These are phyloP conservation scores for Penicillium griseofulvum DNA, from an alignment of 2,329 filamentous ascomycete genomes.

Conservation along the genomic window DNA sequence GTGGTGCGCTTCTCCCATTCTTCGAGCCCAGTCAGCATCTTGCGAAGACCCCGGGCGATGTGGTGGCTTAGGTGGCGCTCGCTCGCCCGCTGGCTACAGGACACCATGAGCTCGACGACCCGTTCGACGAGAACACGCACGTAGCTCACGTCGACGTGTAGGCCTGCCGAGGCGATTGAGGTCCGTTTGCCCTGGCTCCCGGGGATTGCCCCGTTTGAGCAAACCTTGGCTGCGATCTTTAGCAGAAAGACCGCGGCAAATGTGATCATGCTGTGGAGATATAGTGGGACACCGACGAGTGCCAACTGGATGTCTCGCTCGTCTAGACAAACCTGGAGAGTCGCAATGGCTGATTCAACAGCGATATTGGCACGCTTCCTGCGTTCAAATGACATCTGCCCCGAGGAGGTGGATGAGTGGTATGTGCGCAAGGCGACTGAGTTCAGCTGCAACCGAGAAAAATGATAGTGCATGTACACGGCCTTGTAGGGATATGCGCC, in stretches of 20 bases:
- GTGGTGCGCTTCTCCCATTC: conserved; percentile 40
- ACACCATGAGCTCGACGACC: conserved; percentile 40
- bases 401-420: conserved; percentile 36
- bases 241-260: conserved; percentile 48
- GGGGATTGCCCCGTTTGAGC: conserved; percentile 31
- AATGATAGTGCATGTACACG: conserved; percentile 51
- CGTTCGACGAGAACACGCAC: conserved; percentile 36
- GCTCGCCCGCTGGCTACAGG: conserved; percentile 39
- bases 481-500: conserved; percentile 52
- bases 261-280: conserved; percentile 49
- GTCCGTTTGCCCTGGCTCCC: conserved; percentile 37
- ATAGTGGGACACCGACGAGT: conserved; percentile 45
- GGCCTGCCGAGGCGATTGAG: conserved; percentile 38
- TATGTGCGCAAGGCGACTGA: conserved; percentile 51
- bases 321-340: conserved; percentile 43
- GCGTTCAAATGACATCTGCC: conserved; percentile 45
- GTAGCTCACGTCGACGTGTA: conserved; percentile 36
- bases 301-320: conserved; percentile 45
- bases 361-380: conserved; percentile 46
- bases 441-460: conserved; percentile 51
- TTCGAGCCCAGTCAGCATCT: conserved; percentile 41
- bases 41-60: conserved; percentile 39
- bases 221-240: conserved; percentile 44
- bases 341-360: conserved; percentile 44
- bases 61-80: conserved; percentile 43